Percentiles rank a stretch among this genome's conserved stretches.
Conservation (phyloP, 208 protist species). For the Leishmania major region DNA sequence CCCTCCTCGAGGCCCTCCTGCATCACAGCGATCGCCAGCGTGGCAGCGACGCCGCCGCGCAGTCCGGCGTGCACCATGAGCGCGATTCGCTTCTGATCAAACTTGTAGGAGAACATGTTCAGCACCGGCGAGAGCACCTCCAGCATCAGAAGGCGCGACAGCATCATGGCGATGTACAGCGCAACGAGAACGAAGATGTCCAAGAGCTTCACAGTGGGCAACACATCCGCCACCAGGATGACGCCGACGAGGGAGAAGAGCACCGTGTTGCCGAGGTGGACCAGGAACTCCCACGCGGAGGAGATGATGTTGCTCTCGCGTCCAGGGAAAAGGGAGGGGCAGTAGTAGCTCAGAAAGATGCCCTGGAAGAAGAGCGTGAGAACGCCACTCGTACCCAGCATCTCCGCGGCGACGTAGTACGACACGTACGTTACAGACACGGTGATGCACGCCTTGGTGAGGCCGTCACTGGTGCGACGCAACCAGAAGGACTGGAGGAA, state of each 20-base stretch:
- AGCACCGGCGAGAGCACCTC: conserved; percentile 67
- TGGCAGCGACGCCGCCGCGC: conserved; percentile 80
- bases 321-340: conserved; percentile 76
- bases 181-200: conserved; percentile 65
- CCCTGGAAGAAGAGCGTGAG: conserved; percentile 86
- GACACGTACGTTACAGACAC: conserved; percentile 84
- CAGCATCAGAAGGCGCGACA: conserved; percentile 68
- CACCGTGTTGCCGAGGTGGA: conserved; percentile 85
- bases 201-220: conserved; percentile 45
- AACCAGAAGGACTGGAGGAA: conserved; percentile 72
- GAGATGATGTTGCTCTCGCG: conserved; percentile 75
- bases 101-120: conserved; percentile 66
- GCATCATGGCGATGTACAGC: conserved; percentile 70
- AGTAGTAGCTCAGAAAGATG: conserved; percentile 80
- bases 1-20: conserved; percentile 57
- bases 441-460: conserved; percentile 78
- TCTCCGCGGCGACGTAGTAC: conserved; percentile 77
- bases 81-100: conserved; percentile 52
- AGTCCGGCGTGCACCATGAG: conserved; percentile 78
- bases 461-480: conserved; percentile 43
- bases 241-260: conserved; percentile 90
- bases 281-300: conserved; percentile 86
- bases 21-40: conserved; percentile 73
- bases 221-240: conserved; percentile 76
- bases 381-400: conserved; percentile 79